A percentile compares a stretch with the other conserved stretches of the same genome.
phyloP scores from a whole-genome alignment of 139 green algal species.

The Chlamydomonas incerta region DNA sequence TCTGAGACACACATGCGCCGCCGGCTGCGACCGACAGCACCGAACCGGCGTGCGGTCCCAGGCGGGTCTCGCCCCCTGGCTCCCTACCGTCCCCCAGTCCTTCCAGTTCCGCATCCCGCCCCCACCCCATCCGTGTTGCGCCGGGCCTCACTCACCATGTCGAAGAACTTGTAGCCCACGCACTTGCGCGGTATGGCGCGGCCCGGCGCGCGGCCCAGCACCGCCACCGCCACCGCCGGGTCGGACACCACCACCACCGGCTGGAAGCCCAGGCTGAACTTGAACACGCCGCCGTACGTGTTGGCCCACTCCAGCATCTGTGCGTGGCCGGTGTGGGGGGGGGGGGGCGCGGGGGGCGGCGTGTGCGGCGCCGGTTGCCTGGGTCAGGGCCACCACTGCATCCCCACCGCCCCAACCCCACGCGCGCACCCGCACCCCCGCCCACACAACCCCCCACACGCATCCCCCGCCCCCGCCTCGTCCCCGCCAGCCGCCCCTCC shows the following conservation, averaged over 20 bases:
- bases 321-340: too few species aligned
- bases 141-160: slow-evolving; percentile 42
- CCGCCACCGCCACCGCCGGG: slow-evolving; percentile 38
- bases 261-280: slow-evolving; percentile 65
- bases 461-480: background rate
- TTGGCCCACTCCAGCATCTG: slow-evolving; percentile 64
- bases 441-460: background rate
- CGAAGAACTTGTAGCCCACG: slow-evolving; percentile 68
- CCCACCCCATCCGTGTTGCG: too few species aligned
- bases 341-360: background rate
- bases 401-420: too few species aligned
- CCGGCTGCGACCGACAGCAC: too few species aligned
- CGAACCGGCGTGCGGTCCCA: too few species aligned
- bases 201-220: slow-evolving; percentile 49
- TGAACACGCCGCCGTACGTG: slow-evolving; percentile 59
- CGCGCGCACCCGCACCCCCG: too few species aligned
- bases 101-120: too few species aligned
- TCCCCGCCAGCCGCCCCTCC: background rate
- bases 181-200: slow-evolving; percentile 60
- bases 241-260: slow-evolving; percentile 62
- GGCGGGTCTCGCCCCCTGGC: too few species aligned
- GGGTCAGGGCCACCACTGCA: too few species aligned
- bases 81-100: background rate
- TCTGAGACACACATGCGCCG: too few species aligned
- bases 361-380: background rate